phyloP scores from a whole-genome alignment of 139 green algal genomes.

The Picochlorum sp. region DNA sequence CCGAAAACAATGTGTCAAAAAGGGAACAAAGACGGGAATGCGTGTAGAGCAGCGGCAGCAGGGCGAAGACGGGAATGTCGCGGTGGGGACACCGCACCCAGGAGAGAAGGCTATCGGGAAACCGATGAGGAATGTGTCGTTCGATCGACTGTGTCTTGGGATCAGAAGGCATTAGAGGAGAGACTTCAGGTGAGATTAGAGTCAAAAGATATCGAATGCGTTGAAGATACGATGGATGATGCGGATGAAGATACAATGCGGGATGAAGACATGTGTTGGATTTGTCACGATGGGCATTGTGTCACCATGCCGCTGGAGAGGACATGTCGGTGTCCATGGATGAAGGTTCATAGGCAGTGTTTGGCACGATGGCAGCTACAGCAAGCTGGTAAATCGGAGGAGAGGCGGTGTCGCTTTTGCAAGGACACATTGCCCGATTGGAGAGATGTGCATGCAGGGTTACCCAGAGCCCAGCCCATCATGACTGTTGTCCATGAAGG shows the following conservation, averaged over 20 bases:
- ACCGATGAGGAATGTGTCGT: no score
- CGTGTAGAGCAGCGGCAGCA: no score
- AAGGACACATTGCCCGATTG: conserved; percentile 22
- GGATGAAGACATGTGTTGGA: conserved; percentile 23
- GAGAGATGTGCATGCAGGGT: conserved; percentile 1
- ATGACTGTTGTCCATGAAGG: conserved; percentile 30
- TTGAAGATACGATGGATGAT: no score
- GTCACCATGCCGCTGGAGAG: not conserved
- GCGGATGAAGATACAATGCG: not conserved
- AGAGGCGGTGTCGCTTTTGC: conserved; percentile 24
- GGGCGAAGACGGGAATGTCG: no score
- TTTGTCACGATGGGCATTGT: conserved; percentile 15
- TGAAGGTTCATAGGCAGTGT: conserved; percentile 18
- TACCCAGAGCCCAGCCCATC: conserved; percentile 20
- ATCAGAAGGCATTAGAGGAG: no score
- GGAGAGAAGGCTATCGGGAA: no score
- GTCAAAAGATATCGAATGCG: no score
- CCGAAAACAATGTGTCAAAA: no score
- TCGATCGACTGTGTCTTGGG: no score
- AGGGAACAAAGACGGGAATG: no score
- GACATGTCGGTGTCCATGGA: conserved; percentile 17
- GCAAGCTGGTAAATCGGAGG: conserved; percentile 21
- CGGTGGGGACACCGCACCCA: no score
- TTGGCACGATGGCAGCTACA: conserved; percentile 31
- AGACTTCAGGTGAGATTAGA: no score